Base-by-base conservation (phyloP, 306 rosid genomes). In the Myrica gale region DNA sequence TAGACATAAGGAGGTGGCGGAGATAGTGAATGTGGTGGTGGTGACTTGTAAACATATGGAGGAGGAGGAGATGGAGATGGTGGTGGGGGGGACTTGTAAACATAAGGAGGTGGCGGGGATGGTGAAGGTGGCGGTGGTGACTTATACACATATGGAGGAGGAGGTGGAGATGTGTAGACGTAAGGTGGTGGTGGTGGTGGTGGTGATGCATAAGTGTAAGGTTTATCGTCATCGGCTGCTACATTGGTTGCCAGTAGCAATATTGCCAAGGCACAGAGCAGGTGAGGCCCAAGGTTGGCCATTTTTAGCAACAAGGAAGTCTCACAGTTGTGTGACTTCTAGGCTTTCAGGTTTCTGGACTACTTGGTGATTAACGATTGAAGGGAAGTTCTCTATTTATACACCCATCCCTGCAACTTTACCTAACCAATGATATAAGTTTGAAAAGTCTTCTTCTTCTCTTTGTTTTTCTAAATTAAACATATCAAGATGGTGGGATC, bases 261-360 rank as follows among this genome's bases (percentile, higher is more conserved):
- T 69, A 78, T 5, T 53, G 80, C 82, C 57, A 78, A 46, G 26
- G 76, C 80, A 82, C 9, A 78, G 32, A 54, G 42, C 7, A 82
- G 63, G 42, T 37, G 50, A 21, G 74, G 85, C 82, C 82, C 78
- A 69, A 4, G 66, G 61, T 45, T 69, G 74, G 80, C 80, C 85
- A 82, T 82, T 70, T 61, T 69, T 68, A 20, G 79, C 20, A 66
- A 15, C 11, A 39, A 72, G 26, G 51, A 21, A 39, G 17, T 21
- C 46, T 69, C 5, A 51, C 52, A 63, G 26, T 43, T 47, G 17
- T 43, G 39, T 11, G 51, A 68, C 68, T 60, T 61, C 3, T 50
- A 50, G 26, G 41, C 37, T 43, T 44, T 23, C 9, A 21, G 54
- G 78, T 55, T 42, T 74, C 37, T 12, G 6, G 57, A 20, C 16